Evolutionary conservation across 257 asterid genomes (phyloP).

Genomic region (Cordia subcordata): DNA sequence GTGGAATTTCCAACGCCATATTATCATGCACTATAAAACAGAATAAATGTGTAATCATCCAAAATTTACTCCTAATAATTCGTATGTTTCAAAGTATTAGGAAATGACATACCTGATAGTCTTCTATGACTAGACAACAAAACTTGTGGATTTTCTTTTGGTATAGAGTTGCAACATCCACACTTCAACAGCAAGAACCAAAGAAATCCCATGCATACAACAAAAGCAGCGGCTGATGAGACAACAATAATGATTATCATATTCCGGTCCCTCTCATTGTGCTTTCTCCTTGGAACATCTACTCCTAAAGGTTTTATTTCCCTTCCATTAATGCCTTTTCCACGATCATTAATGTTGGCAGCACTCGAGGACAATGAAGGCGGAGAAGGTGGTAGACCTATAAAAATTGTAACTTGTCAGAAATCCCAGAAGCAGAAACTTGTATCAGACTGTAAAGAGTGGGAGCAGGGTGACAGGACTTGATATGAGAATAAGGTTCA

Average conservation of each 20-base stretch:
- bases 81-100: not conserved
- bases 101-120: constrained; percentile 41
- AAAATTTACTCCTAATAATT: too few species aligned
- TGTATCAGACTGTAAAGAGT: too few species aligned
- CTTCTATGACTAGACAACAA: constrained; percentile 32
- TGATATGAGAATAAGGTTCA: too few species aligned
- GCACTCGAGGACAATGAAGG: constrained; percentile 47
- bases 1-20: too few species aligned
- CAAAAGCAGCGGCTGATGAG: constrained; percentile 61
- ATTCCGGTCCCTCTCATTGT: constrained; percentile 34
- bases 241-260: constrained; percentile 48
- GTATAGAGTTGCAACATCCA: constrained; percentile 19
- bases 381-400: constrained; percentile 92
- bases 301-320: constrained; percentile 79
- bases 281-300: constrained; percentile 50
- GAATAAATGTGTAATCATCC: not conserved
- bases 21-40: too few species aligned
- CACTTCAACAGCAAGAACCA: constrained; percentile 50
- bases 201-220: constrained; percentile 53
- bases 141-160: constrained; percentile 26
- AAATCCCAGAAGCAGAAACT: constrained; percentile 5
- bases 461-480: too few species aligned
- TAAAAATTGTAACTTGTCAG: constrained; percentile 15
- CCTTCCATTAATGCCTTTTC: constrained; percentile 33
- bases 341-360: constrained; percentile 40